Percentiles rank a stretch among this genome's conserved stretches.
phyloP scores from a whole-genome alignment of 306 rosid genomes.

The Cotoneaster glaucophyllus region DNA sequence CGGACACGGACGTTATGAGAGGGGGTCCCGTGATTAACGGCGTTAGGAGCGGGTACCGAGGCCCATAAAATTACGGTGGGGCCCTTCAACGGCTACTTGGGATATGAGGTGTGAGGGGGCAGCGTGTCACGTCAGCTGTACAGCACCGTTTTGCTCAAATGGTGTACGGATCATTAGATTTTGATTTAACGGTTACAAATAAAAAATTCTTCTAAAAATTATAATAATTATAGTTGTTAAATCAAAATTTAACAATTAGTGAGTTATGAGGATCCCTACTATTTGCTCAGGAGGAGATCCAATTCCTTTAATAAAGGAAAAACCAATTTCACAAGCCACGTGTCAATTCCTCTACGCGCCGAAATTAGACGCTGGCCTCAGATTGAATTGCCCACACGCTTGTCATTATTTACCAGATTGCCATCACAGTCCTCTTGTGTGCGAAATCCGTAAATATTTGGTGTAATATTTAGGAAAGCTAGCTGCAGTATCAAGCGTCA shows the following conservation, averaged over 20 bases:
- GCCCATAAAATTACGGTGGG: slow-evolving; percentile 22
- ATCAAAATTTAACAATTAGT: too few species aligned
- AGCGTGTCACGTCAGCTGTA: slow-evolving; percentile 7
- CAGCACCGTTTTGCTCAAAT: neutral
- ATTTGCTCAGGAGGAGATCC: too few species aligned
- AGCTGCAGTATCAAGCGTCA: neutral
- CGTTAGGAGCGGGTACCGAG: slow-evolving; percentile 20
- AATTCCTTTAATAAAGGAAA: too few species aligned
- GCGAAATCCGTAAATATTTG: neutral
- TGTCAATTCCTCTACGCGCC: neutral
- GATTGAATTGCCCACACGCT: neutral
- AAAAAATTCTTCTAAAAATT: too few species aligned
- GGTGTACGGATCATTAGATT: too few species aligned
- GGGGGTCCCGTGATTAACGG: slow-evolving; percentile 32
- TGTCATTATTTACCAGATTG: neutral
- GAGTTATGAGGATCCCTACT: too few species aligned
- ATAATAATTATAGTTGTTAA: too few species aligned
- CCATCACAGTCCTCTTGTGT: neutral
- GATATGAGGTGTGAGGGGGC: neutral
- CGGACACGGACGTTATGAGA: slow-evolving; percentile 25
- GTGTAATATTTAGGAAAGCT: neutral
- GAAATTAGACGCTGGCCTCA: slow-evolving; percentile 7
- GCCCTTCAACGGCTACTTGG: slow-evolving; percentile 26
- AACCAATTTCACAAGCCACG: neutral
- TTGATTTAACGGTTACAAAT: too few species aligned